phyloP scores from a whole-genome alignment of 257 asterid species.

The Solanum etuberosum region DNA sequence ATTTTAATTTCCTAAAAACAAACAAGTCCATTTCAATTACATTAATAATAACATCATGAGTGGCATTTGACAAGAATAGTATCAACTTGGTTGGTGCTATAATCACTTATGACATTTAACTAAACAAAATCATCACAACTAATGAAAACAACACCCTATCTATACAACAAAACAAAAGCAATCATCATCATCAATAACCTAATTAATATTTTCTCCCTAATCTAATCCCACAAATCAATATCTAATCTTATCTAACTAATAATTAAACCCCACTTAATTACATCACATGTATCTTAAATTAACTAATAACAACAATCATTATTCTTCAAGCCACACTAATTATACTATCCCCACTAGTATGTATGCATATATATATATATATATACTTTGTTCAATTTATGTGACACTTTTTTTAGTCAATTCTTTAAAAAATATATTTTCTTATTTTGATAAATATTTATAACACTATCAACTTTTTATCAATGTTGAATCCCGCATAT shows the following conservation, averaged over 20 bases:
- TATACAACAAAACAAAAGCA: slow-evolving; percentile 16
- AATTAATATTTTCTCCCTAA: neutral
- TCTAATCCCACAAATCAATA: neutral
- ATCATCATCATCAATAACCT: slow-evolving; percentile 17
- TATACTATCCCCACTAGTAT: slow-evolving; percentile 77
- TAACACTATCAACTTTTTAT: too few species aligned
- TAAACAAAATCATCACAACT: neutral
- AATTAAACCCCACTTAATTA: neutral
- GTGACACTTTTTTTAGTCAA: too few species aligned
- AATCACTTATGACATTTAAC: neutral
- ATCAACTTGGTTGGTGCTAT: neutral
- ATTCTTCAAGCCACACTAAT: slow-evolving; percentile 81
- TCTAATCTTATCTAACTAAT: slow-evolving; percentile 23
- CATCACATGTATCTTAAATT: slow-evolving; percentile 29
- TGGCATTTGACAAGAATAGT: neutral
- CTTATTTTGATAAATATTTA: too few species aligned
- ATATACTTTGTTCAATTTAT: too few species aligned
- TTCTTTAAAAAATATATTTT: too few species aligned
- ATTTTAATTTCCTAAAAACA: neutral
- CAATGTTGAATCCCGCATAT: too few species aligned
- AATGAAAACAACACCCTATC: slow-evolving; percentile 17
- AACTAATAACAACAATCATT: slow-evolving; percentile 5
- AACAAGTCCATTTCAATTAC: neutral
- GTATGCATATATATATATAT: too few species aligned
- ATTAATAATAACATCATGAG: neutral